Evolutionary conservation across 345 rosid species (phyloP), one percentile per base, ranked within the genome.

Genomic region (Trapa incisa): DNA sequence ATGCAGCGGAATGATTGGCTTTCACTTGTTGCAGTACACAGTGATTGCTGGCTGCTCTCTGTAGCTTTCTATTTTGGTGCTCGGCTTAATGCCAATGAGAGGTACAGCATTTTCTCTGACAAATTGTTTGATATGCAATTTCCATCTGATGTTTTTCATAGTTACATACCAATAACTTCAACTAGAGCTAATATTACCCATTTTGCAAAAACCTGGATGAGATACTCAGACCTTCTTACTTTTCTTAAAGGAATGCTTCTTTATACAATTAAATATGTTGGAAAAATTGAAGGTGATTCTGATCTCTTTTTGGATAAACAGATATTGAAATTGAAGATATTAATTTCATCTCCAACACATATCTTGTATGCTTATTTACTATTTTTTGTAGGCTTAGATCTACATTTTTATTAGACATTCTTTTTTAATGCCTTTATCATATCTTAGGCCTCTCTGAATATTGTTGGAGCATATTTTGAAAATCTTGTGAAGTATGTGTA

Each of bases 31-130:
- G 96, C 99, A 5, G 96, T 94, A 50, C 99, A 94, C 67, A 89
- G 96, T 72, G 99, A 94, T 74, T 91, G 93, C 9, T 94, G 99
- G 99, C 78, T 94, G 88, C 88, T 94, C 78, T 91, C 97, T 69
- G 96, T 94, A 71, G 86, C 97, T 65, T 94, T 94, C 84, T 91
- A 91, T 77, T 81, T 87, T 58, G 99, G 97, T 65, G 97, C 97
- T 52, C 93, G 91, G 1, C 96, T 94, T 78, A 89, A 86, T 68
- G 85, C 96, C 67, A 87, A 83, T 52, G 96, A 91, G 65, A 89
- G 99, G 97, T 94, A 81, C 14, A 17, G 47, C 66, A n/a, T 29
- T 12, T 39, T 36, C 9, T 22, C 32, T 14, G 53, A 17, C 61
- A 3, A 22, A 13, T 64, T 41, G 62, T 13, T 52, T 52, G 37